Evolutionary conservation across 192 early-diverging fungal species (phyloP).

Genomic region (Rhizoclosmatium sp.): DNA sequence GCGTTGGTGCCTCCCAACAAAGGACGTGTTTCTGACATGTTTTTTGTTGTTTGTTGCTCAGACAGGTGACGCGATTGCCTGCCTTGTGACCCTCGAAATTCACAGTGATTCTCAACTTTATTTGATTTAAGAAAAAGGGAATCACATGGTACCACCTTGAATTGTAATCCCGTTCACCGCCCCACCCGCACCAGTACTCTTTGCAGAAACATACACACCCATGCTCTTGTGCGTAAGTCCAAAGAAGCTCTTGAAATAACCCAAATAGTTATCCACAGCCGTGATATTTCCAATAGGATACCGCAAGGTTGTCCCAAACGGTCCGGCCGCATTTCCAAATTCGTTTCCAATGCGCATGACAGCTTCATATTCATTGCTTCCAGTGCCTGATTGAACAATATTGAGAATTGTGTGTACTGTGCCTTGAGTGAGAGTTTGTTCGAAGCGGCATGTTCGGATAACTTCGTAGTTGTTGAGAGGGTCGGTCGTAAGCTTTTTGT

Average conservation of each 20-base stretch:
- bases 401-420: slow-evolving; percentile 30
- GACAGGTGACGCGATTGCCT: too few species aligned
- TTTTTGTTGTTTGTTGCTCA: neutral
- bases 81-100: too few species aligned
- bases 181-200: neutral
- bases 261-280: slow-evolving; percentile 43
- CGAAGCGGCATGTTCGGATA: slow-evolving; percentile 36
- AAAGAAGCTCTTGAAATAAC: slow-evolving; percentile 41
- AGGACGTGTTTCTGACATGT: neutral
- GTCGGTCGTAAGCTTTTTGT: neutral
- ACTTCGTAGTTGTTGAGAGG: slow-evolving; percentile 34
- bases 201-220: slow-evolving; percentile 5
- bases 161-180: neutral
- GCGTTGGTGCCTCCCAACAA: neutral
- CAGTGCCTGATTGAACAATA: slow-evolving; percentile 25
- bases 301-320: slow-evolving; percentile 15
- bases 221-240: slow-evolving; percentile 33
- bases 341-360: slow-evolving; percentile 31
- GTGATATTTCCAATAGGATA: slow-evolving; percentile 40
- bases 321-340: slow-evolving; percentile 33
- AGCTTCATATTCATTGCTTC: slow-evolving; percentile 35
- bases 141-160: too few species aligned
- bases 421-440: slow-evolving; percentile 26
- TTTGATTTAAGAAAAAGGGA: too few species aligned
- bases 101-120: too few species aligned